A percentile compares a stretch with the other conserved stretches of the same genome.
Evolutionary conservation across 805 yeast species (phyloP).

Genomic region (Sugiyamaella marilandica): DNA sequence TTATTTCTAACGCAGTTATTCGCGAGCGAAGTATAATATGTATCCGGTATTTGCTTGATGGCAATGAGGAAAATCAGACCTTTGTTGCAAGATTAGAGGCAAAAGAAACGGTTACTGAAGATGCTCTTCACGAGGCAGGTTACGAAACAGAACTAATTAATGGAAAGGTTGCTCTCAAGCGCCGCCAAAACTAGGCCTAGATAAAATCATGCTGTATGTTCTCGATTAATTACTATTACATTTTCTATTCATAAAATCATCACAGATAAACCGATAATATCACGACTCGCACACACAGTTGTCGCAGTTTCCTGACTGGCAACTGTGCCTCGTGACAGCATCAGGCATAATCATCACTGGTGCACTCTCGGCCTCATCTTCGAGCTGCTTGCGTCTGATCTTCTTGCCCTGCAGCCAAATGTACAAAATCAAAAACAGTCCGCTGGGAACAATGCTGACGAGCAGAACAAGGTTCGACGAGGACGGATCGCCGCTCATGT

Average conservation of each 20-base stretch:
- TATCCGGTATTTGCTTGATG: conserved; percentile 58
- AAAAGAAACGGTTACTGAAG: conserved; percentile 53
- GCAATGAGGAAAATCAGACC: conserved; percentile 65
- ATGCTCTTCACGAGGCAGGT: conserved; percentile 64
- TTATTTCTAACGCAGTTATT: conserved; percentile 15
- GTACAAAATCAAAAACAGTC: conserved; percentile 26
- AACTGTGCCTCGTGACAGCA: background rate
- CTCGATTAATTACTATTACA: too few species aligned
- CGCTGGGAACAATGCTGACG: conserved; percentile 35
- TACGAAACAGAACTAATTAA: conserved; percentile 66
- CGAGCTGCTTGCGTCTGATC: conserved; percentile 49
- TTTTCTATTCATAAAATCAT: background rate
- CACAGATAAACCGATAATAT: background rate
- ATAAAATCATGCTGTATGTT: too few species aligned
- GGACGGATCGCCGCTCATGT: conserved; percentile 67
- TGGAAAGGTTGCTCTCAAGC: conserved; percentile 61
- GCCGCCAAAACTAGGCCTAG: background rate
- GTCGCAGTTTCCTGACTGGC: conserved; percentile 14
- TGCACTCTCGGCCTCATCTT: conserved; percentile 61
- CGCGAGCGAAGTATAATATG: conserved; percentile 80
- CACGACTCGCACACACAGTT: conserved; percentile 20
- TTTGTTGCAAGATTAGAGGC: conserved; percentile 79
- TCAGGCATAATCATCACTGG: conserved; percentile 35
- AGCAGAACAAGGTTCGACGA: conserved; percentile 67
- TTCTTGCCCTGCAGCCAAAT: conserved; percentile 36